Conservation (phyloP, 768 basidiomycete species). For the Lyophyllum semitale region DNA sequence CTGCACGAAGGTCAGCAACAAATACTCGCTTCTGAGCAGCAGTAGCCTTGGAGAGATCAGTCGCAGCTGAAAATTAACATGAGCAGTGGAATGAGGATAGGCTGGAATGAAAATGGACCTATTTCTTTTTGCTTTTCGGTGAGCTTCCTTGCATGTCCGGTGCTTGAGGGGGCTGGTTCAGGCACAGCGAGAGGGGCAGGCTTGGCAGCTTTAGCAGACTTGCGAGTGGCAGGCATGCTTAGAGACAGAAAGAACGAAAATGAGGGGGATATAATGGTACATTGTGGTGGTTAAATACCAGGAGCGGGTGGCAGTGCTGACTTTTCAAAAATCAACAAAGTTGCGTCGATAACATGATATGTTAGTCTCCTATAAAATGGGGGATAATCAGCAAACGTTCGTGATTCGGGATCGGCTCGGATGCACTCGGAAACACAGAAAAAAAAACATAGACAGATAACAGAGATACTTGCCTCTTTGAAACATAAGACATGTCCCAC, state of each 20-base stretch:
- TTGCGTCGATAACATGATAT: not conserved
- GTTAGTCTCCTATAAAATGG: not conserved
- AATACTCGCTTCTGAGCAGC: not conserved
- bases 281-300: not conserved
- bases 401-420: not conserved
- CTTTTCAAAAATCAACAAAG: not conserved
- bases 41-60: not conserved
- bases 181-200: not conserved
- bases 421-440: not conserved
- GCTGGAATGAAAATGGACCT: not conserved
- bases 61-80: not conserved
- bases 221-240: not conserved
- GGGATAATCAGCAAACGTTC: not conserved
- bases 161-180: not conserved
- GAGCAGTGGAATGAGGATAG: not conserved
- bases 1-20: not conserved
- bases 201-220: not conserved
- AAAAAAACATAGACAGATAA: no score
- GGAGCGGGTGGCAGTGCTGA: not conserved
- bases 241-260: no score
- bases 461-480: no score
- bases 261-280: no score
- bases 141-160: not conserved
- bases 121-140: not conserved
- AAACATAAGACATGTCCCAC: not conserved